Conservation (phyloP, 164 flowering plant genomes). For the Sextonia rubra region DNA sequence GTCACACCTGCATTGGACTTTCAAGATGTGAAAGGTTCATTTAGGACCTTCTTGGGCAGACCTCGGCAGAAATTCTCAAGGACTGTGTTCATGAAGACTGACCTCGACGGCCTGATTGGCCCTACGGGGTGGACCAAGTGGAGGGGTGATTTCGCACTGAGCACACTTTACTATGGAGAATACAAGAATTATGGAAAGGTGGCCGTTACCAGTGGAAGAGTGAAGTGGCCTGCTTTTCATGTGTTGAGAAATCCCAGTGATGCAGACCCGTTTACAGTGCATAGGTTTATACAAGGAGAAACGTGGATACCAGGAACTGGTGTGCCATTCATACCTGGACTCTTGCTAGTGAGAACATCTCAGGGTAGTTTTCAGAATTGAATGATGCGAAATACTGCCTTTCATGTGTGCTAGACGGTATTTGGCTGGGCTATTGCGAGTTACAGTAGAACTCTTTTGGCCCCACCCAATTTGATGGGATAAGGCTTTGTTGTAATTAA, state of each 20-base stretch:
- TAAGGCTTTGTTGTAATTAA: too few relatives aligned
- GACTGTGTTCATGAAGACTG: slow-evolving; percentile 43
- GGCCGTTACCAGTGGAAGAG: slow-evolving; percentile 32
- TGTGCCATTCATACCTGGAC: slow-evolving; percentile 38
- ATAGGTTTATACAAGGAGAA: slow-evolving; percentile 44
- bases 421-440: not conserved
- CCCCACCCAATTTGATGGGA: too few relatives aligned
- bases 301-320: slow-evolving; percentile 56
- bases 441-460: not conserved
- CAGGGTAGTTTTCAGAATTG: not conserved
- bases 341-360: slow-evolving; percentile 14
- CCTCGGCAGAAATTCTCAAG: slow-evolving; percentile 65
- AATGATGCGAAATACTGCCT: not conserved
- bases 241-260: slow-evolving; percentile 27
- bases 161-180: slow-evolving; percentile 53
- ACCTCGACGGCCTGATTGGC: slow-evolving; percentile 48
- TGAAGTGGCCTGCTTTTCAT: slow-evolving; percentile 68
- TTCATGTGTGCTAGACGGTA: not conserved
- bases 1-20: slow-evolving; percentile 37
- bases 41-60: slow-evolving; percentile 46
- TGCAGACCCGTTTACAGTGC: slow-evolving; percentile 36
- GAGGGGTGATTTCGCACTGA: slow-evolving; percentile 40
- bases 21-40: slow-evolving; percentile 15
- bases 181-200: slow-evolving; percentile 54
- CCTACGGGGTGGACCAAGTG: slow-evolving; percentile 59